phyloP scores from a whole-genome alignment of 2,329 filamentous ascomycete genomes.

The Alternaria atra region DNA sequence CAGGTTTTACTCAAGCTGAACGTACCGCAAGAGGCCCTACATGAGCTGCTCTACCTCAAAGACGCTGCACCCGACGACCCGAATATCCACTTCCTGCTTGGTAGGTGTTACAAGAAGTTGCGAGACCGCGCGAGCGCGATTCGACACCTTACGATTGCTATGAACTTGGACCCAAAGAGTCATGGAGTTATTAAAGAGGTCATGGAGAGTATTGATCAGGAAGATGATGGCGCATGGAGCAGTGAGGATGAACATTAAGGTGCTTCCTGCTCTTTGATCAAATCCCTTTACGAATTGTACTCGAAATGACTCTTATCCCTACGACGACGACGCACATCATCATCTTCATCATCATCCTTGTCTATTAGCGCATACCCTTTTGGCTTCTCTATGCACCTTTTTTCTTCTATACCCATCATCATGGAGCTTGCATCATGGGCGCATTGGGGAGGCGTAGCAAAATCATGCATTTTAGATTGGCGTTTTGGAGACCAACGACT shows the following conservation, averaged over 20 bases:
- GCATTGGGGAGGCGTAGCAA: conserved; percentile 3
- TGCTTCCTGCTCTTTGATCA: not conserved
- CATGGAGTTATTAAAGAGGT: conserved; percentile 95
- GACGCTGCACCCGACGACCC: conserved; percentile 93
- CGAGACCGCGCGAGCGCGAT: conserved; percentile 77
- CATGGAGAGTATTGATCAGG: conserved; percentile 89
- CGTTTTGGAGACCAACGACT: not conserved
- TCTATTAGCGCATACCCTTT: conserved; percentile 9
- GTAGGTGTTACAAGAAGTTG: conserved; percentile 72
- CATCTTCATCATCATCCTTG: conserved; percentile 2
- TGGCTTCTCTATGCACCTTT: not conserved
- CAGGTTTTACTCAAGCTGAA: conserved; percentile 81
- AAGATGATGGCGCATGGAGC: conserved; percentile 59
- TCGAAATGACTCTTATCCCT: conserved; percentile 4
- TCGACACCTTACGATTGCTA: conserved; percentile 89
- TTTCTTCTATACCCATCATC: conserved; percentile 8
- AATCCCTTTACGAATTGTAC: not conserved
- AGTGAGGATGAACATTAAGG: conserved; percentile 46
- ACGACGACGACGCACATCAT: not conserved
- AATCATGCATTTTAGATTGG: conserved; percentile 1
- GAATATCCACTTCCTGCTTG: conserved; percentile 93
- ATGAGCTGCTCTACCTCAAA: conserved; percentile 86
- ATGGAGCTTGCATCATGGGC: conserved; percentile 4
- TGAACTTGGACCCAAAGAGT: conserved; percentile 97
- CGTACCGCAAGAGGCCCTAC: conserved; percentile 74